These are phyloP conservation scores for Phytopythium sindhum DNA, from an alignment of 352 stramenopile species.

Conservation along the genomic window DNA sequence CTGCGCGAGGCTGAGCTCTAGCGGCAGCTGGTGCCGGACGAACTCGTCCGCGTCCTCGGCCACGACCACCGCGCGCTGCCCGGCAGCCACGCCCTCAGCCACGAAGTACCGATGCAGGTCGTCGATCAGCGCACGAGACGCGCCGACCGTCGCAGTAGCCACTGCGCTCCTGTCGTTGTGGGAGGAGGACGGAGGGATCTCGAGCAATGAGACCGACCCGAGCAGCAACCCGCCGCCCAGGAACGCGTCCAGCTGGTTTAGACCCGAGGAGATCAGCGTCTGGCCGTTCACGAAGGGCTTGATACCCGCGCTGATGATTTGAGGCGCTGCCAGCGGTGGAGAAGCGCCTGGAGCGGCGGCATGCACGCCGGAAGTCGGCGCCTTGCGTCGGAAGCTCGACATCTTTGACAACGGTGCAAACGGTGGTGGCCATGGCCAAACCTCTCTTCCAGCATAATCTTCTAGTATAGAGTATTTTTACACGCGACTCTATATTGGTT, in stretches of 20 bases:
- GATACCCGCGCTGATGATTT: constrained; percentile 26
- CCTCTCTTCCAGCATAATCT: background rate
- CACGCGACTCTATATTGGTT: no score
- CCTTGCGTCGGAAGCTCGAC: constrained; percentile 47
- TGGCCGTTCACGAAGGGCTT: constrained; percentile 74
- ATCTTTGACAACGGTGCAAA: constrained; percentile 9
- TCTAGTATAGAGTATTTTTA: background rate
- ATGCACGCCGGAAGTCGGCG: background rate
- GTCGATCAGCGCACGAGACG: constrained; percentile 30
- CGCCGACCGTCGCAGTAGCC: background rate
- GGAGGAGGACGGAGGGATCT: constrained; percentile 21
- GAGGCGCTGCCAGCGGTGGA: background rate
- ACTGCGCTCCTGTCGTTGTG: background rate
- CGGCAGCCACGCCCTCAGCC: constrained; percentile 45
- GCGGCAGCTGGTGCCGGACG: constrained; percentile 34
- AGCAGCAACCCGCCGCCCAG: constrained; percentile 56
- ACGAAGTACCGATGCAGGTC: constrained; percentile 69
- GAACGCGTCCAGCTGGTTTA: constrained; percentile 48
- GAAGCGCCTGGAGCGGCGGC: background rate
- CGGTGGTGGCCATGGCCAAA: background rate
- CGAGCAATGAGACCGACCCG: constrained; percentile 44
- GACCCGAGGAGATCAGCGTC: constrained; percentile 48
- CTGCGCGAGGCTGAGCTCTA: constrained; percentile 67
- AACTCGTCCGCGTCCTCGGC: constrained; percentile 38
- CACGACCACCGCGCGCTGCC: constrained; percentile 34